Evolutionary conservation across 2,329 filamentous ascomycete genomes (phyloP).

Genomic region (Aspergillus calidoustus): DNA sequence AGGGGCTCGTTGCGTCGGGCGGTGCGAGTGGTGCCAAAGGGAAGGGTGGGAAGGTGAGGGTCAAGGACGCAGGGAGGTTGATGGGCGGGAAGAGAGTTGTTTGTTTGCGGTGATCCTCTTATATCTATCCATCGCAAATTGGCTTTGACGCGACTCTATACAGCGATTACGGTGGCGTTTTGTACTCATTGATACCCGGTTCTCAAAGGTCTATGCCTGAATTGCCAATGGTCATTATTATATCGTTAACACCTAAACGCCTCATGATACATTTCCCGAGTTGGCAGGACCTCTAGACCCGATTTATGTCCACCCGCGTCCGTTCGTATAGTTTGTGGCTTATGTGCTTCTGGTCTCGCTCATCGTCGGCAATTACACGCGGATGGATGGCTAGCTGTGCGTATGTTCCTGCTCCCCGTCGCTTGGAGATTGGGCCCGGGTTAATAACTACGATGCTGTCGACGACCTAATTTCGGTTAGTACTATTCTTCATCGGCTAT

Average conservation of each 20-base stretch:
- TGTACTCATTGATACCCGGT: constrained; percentile 17
- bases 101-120: constrained; percentile 38
- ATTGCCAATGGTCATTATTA: constrained; percentile 25
- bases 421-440: constrained; percentile 84
- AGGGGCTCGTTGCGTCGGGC: constrained; percentile 28
- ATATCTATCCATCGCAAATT: not conserved
- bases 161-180: not conserved
- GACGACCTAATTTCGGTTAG: constrained; percentile 67
- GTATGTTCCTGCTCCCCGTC: constrained; percentile 82
- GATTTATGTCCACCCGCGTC: constrained; percentile 83
- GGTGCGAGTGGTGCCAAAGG: constrained; percentile 24
- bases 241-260: constrained; percentile 15
- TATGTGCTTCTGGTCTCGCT: constrained; percentile 62
- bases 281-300: constrained; percentile 60
- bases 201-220: not conserved
- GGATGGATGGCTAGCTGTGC: constrained; percentile 77
- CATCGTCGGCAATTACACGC: constrained; percentile 62
- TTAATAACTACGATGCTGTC: constrained; percentile 91
- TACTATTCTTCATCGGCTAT: not conserved
- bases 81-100: constrained; percentile 46
- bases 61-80: constrained; percentile 36
- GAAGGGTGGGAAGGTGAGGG: constrained; percentile 27
- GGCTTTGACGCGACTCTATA: not conserved
- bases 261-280: constrained; percentile 25
- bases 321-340: constrained; percentile 80